phyloP scores from a whole-genome alignment of 768 basidiomycete species.

The Cantharellus anzutake region DNA sequence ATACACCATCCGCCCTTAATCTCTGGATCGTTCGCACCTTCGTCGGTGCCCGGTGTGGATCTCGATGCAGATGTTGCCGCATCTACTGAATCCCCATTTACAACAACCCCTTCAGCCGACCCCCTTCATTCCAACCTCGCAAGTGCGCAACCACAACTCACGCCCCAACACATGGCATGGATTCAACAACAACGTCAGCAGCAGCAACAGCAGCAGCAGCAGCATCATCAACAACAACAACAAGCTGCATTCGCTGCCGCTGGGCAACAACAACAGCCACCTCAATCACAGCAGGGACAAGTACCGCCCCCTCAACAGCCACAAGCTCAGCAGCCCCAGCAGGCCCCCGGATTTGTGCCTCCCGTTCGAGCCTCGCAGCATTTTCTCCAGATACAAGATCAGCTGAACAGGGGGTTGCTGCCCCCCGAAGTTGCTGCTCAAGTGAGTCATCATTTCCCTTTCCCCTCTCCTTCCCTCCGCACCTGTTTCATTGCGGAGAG shows the following conservation, averaged over 20 bases:
- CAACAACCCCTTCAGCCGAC: not conserved
- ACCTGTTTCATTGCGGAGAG: too few relatives aligned
- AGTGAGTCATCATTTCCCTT: not conserved
- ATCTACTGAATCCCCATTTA: not conserved
- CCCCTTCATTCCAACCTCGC: not conserved
- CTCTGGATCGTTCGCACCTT: too few relatives aligned
- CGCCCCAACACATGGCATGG: not conserved
- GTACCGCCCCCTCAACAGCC: not conserved
- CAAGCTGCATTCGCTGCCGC: not conserved
- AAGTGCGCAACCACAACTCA: not conserved
- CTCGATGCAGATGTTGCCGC: too few relatives aligned
- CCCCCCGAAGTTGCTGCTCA: not conserved
- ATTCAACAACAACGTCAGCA: not conserved
- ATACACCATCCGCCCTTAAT: too few relatives aligned
- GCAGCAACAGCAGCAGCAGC: not conserved
- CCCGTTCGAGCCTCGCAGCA: not conserved
- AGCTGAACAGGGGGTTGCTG: not conserved
- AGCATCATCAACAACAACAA: constrained; percentile 1
- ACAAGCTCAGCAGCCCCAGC: not conserved
- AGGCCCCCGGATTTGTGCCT: not conserved
- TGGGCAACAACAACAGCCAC: not conserved
- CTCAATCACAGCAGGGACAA: not conserved
- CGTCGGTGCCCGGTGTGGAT: too few relatives aligned
- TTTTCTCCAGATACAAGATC: not conserved
- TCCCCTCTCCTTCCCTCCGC: not conserved